Conservation (phyloP, 2,329 filamentous ascomycete species). For the Didymella segeticola region DNA sequence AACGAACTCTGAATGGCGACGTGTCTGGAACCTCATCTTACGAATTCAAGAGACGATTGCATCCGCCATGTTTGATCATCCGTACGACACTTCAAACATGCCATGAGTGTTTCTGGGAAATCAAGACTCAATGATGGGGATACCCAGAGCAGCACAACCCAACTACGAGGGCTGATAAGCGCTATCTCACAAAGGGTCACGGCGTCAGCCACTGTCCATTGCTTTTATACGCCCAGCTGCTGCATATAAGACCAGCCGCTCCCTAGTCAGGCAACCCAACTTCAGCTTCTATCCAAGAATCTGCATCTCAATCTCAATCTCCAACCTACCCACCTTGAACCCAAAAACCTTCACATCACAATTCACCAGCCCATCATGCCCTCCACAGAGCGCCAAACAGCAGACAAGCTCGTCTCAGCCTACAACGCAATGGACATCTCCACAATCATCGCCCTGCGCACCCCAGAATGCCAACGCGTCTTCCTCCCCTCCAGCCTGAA, state of each 20-base stretch:
- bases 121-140: no score
- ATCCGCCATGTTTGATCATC: no score
- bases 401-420: constrained; percentile 36
- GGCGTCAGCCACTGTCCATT: neutral
- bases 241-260: neutral
- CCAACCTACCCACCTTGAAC: neutral
- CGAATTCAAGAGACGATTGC: no score
- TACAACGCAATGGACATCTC: constrained; percentile 42
- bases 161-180: no score
- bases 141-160: no score
- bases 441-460: constrained; percentile 37
- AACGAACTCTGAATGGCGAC: no score
- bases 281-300: neutral
- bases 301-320: no score
- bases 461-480: constrained; percentile 33
- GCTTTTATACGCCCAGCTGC: neutral
- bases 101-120: no score
- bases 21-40: no score
- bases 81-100: no score
- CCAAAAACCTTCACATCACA: neutral
- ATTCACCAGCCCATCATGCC: constrained; percentile 8
- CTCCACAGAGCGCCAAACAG: constrained; percentile 36
- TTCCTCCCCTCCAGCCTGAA: constrained; percentile 40
- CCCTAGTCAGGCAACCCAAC: neutral
- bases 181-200: neutral